Evolutionary conservation across 208 protist genomes (phyloP).

Genomic region (Leishmania lainsoni): DNA sequence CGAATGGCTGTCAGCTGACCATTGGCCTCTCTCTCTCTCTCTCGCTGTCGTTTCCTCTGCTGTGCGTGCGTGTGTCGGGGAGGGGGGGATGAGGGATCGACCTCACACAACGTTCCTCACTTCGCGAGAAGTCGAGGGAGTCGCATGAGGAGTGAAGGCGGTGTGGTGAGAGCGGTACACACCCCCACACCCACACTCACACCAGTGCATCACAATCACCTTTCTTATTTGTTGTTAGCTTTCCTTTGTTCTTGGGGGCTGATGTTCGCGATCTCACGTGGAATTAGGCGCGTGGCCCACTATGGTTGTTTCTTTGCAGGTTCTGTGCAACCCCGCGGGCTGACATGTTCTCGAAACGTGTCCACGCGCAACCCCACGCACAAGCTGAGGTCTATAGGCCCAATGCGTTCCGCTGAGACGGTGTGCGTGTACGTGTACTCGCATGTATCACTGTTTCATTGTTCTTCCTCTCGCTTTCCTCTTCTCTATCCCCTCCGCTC

Average conservation of each 20-base stretch:
- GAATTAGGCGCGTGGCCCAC: background rate
- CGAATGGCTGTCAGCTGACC: background rate
- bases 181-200: too few relatives aligned
- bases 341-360: background rate
- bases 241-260: background rate
- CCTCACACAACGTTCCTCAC: background rate
- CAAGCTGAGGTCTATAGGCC: background rate
- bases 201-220: background rate
- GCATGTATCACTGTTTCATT: background rate
- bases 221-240: background rate
- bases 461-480: background rate
- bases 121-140: background rate
- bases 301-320: background rate
- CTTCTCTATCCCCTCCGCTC: background rate
- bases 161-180: background rate
- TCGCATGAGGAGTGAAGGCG: background rate
- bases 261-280: background rate
- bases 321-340: background rate
- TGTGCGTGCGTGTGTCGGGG: background rate
- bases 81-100: background rate
- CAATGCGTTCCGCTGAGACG: background rate
- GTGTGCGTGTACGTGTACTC: background rate
- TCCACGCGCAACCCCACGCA: background rate
- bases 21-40: background rate
- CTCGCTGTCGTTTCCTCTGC: background rate